A percentile compares a stretch with the other conserved stretches of the same genome.
phyloP scores from a whole-genome alignment of 176 grass and related monocot genomes.

The Aegilops speltoides region DNA sequence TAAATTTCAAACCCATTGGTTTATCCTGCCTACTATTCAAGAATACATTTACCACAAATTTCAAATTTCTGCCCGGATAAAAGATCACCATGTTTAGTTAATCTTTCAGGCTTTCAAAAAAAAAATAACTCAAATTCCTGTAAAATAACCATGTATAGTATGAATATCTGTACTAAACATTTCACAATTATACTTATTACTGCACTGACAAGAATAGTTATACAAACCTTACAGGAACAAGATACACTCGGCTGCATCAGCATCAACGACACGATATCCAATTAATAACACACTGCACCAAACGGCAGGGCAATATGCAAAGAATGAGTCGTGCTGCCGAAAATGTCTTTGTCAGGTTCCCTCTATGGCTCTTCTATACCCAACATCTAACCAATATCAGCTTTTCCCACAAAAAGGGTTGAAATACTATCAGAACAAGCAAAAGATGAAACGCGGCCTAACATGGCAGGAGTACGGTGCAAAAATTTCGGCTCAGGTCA shows the following conservation, averaged over 20 bases:
- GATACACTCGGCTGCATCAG: conserved; percentile 43
- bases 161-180: conserved; percentile 30
- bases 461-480: conserved; percentile 13
- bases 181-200: conserved; percentile 28
- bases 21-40: not conserved
- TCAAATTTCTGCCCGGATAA: not conserved
- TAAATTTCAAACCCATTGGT: not conserved
- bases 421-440: conserved; percentile 22
- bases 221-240: conserved; percentile 59
- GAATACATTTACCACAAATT: not conserved
- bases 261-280: conserved; percentile 30
- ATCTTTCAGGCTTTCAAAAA: too few relatives aligned
- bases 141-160: not conserved
- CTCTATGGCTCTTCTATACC: conserved; percentile 30
- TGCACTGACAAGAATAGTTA: conserved; percentile 45
- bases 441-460: conserved; percentile 16
- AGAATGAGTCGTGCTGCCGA: conserved; percentile 37
- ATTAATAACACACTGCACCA: conserved; percentile 27
- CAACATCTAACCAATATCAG: conserved; percentile 40
- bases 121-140: not conserved
- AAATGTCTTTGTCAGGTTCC: conserved; percentile 9
- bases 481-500: conserved; percentile 17
- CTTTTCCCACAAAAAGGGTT: not conserved
- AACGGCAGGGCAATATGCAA: conserved; percentile 30
- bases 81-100: too few relatives aligned